Evolutionary conservation across 1,284 basidiomycete species (phyloP).

Genomic region (Cryptococcus floricola): DNA sequence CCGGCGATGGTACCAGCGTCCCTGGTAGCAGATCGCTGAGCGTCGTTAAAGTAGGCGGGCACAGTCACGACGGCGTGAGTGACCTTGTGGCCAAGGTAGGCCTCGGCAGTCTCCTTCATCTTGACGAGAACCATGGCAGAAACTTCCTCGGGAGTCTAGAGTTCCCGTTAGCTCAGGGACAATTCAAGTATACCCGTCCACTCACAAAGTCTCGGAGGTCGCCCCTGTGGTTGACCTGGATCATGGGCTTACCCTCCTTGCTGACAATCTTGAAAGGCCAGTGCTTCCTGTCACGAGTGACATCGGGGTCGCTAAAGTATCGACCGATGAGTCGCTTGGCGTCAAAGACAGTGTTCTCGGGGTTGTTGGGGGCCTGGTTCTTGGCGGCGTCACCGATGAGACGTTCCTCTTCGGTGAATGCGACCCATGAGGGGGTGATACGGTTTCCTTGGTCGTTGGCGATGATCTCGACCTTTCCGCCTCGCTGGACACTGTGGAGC

Average conservation of each 20-base stretch:
- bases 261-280: conserved; percentile 86
- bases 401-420: conserved; percentile 86
- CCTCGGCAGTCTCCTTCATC: conserved; percentile 99
- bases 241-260: conserved; percentile 81
- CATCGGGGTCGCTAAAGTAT: conserved; percentile 66
- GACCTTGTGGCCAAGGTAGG: conserved; percentile 93
- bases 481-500: conserved; percentile 71
- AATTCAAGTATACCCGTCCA: neutral
- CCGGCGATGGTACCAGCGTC: conserved; percentile 97
- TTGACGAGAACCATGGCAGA: conserved; percentile 92
- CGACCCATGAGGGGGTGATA: conserved; percentile 93
- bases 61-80: conserved; percentile 98
- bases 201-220: conserved; percentile 69
- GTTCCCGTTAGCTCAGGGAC: conserved; percentile 14
- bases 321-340: conserved; percentile 87
- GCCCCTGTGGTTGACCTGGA: conserved; percentile 83
- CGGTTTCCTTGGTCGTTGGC: conserved; percentile 97
- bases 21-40: conserved; percentile 98
- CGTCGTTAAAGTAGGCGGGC: conserved; percentile 98
- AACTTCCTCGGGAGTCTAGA: conserved; percentile 48
- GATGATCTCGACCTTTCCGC: conserved; percentile 91
- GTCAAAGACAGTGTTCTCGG: conserved; percentile 67
- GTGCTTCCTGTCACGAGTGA: conserved; percentile 75
- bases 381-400: conserved; percentile 63
- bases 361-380: conserved; percentile 59